phyloP scores from a whole-genome alignment of 768 basidiomycete species.

The Lentinula lateritia region DNA sequence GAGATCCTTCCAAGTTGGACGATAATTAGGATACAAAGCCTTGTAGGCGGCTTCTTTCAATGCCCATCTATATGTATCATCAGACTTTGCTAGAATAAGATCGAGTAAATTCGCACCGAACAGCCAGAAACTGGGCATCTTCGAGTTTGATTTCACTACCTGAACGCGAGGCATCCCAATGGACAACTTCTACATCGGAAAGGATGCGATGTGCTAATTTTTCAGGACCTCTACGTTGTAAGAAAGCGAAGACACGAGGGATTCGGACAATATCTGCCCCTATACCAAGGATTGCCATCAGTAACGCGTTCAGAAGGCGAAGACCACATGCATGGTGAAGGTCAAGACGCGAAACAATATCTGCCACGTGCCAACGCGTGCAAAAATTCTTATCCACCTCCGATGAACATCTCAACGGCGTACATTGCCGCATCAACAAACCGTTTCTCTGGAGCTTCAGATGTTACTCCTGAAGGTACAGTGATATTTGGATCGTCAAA shows the following conservation, averaged over 20 bases:
- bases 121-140: conserved; percentile 54
- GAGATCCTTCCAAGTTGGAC: conserved; percentile 73
- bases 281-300: conserved; percentile 65
- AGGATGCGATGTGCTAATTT: conserved; percentile 61
- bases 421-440: conserved; percentile 47
- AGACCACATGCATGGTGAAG: neutral
- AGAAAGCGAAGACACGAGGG: conserved; percentile 54
- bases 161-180: conserved; percentile 27
- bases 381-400: neutral
- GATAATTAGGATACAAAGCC: conserved; percentile 59
- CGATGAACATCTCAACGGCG: conserved; percentile 24
- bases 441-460: conserved; percentile 43
- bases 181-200: conserved; percentile 39
- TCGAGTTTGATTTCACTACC: conserved; percentile 13
- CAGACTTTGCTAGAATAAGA: neutral
- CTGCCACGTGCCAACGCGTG: neutral
- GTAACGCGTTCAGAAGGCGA: neutral
- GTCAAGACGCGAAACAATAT: neutral
- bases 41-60: conserved; percentile 88
- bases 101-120: conserved; percentile 46
- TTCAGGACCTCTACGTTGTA: conserved; percentile 39
- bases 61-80: conserved; percentile 51
- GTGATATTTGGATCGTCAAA: conserved; percentile 44
- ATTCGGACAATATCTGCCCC: conserved; percentile 73
- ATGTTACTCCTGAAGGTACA: conserved; percentile 35